Conservation (phyloP, 169 alveolate species). For the Besnoitia besnoiti region DNA sequence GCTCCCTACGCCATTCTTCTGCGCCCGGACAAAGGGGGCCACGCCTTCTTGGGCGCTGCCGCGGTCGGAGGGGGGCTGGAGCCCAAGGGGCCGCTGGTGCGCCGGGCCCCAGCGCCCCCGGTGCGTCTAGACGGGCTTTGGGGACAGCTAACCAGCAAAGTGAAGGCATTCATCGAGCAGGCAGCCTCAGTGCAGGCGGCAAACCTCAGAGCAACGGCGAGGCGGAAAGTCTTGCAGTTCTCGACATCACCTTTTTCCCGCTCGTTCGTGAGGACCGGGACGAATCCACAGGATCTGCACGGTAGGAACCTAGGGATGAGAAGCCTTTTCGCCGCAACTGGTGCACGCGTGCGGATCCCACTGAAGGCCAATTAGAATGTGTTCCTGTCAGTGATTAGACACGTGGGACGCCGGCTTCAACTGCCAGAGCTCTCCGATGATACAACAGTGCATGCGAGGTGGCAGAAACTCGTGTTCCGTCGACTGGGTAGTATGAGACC, state of each 20-base stretch:
- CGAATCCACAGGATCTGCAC: not conserved
- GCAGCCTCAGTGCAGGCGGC: not conserved
- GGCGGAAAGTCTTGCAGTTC: not conserved
- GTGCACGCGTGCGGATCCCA: too few relatives aligned
- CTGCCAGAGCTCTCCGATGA: too few relatives aligned
- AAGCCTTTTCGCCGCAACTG: too few relatives aligned
- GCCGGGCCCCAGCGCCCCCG: not conserved
- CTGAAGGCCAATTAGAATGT: too few relatives aligned
- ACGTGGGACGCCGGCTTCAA: too few relatives aligned
- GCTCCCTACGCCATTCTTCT: conserved; percentile 44
- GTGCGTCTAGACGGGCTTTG: not conserved
- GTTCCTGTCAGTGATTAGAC: too few relatives aligned
- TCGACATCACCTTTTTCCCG: conserved; percentile 20
- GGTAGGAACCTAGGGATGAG: too few relatives aligned
- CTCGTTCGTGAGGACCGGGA: conserved; percentile 5
- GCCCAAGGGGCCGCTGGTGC: not conserved
- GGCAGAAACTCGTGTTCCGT: too few relatives aligned
- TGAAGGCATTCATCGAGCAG: not conserved
- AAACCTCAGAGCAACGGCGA: not conserved
- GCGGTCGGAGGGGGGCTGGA: not conserved
- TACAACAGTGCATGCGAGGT: too few relatives aligned
- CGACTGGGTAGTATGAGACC: too few relatives aligned
- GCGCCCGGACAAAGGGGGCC: not conserved
- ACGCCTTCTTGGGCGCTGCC: not conserved
- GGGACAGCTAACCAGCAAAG: not conserved